Conservation (phyloP, 2,329 filamentous ascomycete species). For the Diplodia intermedia region DNA sequence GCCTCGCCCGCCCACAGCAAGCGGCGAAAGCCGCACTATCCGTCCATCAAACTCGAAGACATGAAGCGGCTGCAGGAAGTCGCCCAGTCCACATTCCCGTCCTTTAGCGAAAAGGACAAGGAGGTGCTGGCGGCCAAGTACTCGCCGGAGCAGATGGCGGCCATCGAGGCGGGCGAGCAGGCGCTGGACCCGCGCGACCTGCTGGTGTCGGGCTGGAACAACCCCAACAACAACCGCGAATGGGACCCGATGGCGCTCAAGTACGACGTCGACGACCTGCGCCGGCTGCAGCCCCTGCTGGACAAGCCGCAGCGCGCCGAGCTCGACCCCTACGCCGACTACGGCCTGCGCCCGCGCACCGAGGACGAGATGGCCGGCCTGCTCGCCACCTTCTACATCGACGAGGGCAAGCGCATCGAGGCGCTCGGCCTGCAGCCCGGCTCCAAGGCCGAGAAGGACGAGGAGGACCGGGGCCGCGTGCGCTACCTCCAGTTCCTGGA, state of each 20-base stretch:
- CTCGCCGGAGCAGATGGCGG: conserved; percentile 79
- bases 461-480: conserved; percentile 56
- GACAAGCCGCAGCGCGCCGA: conserved; percentile 56
- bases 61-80: conserved; percentile 34
- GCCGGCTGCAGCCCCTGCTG: conserved; percentile 75
- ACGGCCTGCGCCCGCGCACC: conserved; percentile 39
- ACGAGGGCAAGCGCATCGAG: conserved; percentile 23
- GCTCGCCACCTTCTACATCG: conserved; percentile 26
- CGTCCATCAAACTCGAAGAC: conserved; percentile 54
- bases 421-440: conserved; percentile 13
- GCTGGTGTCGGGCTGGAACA: conserved; percentile 65
- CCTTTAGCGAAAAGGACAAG: conserved; percentile 72
- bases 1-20: conserved; percentile 45
- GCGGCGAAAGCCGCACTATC: conserved; percentile 51
- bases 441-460: conserved; percentile 41
- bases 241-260: conserved; percentile 64
- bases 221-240: conserved; percentile 68
- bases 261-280: conserved; percentile 83
- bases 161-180: conserved; percentile 80
- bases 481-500: conserved; percentile 48
- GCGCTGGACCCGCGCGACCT: conserved; percentile 78
- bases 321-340: conserved; percentile 29
- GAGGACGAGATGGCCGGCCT: conserved; percentile 29
- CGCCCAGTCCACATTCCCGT: conserved; percentile 56
- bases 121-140: conserved; percentile 70